Evolutionary conservation across 306 rosid genomes (phyloP).

Genomic region (Acacia melanoxylon): DNA sequence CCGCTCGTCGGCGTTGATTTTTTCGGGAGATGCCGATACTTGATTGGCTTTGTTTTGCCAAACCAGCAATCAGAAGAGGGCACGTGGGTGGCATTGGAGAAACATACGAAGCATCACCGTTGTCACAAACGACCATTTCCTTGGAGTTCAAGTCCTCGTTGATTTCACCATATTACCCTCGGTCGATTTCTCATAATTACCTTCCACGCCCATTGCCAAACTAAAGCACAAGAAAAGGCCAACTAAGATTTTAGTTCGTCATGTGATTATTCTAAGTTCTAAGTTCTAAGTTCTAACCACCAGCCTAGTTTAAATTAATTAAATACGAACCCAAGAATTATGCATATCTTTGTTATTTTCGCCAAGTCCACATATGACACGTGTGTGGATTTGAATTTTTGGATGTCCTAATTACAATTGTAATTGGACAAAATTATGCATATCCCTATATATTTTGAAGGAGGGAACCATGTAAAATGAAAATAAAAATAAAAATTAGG

Average conservation of each 20-base stretch:
- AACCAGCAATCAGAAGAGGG: background rate
- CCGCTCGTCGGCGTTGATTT: slow-evolving; percentile 26
- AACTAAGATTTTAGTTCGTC: background rate
- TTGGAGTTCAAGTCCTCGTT: background rate
- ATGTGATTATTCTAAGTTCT: background rate
- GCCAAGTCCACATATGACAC: accelerated
- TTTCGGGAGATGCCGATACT: background rate
- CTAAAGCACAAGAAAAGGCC: background rate
- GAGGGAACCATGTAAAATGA: no score
- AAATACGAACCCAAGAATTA: background rate
- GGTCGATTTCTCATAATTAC: background rate
- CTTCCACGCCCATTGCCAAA: background rate
- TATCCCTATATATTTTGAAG: no score
- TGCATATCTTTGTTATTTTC: no score
- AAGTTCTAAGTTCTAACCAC: background rate
- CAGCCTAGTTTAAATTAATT: background rate
- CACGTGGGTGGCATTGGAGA: slow-evolving; percentile 35
- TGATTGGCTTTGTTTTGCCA: background rate
- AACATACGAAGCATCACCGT: slow-evolving; percentile 15
- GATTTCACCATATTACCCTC: slow-evolving; percentile 13
- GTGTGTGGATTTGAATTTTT: no score
- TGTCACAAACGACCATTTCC: slow-evolving; percentile 31
- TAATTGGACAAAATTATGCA: no score
- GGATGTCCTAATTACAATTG: no score
- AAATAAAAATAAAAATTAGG: no score